These are phyloP conservation scores for Digitaria exilis DNA, from an alignment of 202 grass and related monocot genomes.

Conservation along the genomic window DNA sequence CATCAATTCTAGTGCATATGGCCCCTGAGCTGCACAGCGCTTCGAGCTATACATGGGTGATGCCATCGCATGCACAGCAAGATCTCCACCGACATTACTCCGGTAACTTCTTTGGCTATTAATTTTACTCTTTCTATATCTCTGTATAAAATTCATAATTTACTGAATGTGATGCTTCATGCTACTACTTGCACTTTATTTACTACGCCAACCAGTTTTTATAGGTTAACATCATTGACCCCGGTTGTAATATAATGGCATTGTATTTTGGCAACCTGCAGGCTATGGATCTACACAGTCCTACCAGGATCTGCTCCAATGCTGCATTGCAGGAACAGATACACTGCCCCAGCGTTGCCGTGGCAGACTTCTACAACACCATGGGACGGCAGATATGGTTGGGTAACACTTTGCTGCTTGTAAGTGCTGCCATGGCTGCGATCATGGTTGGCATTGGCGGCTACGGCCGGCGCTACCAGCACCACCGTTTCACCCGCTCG, in stretches of 20 bases:
- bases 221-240: not conserved
- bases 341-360: not conserved
- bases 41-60: slow-evolving; percentile 11
- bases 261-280: not conserved
- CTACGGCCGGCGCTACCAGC: not conserved
- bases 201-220: not conserved
- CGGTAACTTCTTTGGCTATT: not conserved
- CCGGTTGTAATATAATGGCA: not conserved
- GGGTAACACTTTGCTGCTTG: not conserved
- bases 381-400: slow-evolving; percentile 10
- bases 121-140: not conserved
- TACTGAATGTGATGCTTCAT: too few species aligned
- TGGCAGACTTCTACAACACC: slow-evolving; percentile 1
- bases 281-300: not conserved
- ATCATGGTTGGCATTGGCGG: not conserved
- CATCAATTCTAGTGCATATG: not conserved
- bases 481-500: not conserved
- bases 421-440: not conserved
- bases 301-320: not conserved
- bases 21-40: not conserved
- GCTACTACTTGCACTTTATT: not conserved
- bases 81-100: not conserved
- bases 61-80: not conserved
- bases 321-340: not conserved
- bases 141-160: not conserved